Evolutionary conservation across 2,329 filamentous ascomycete species (phyloP).

Genomic region (Botrytis squamosa): DNA sequence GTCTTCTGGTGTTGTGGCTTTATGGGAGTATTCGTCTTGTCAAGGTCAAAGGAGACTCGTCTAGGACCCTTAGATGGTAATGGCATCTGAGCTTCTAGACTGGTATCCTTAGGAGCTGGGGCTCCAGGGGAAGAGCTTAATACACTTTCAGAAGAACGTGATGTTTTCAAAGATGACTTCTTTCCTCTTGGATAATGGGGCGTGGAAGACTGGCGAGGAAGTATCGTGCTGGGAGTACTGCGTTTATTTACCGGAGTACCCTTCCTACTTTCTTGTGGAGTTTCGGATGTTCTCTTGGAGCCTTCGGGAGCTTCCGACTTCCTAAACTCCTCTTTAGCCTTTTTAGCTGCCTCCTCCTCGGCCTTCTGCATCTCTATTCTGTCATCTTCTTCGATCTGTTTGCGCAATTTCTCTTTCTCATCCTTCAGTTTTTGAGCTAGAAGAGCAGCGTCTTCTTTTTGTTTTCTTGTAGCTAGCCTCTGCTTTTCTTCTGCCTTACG

Average conservation of each 20-base stretch:
- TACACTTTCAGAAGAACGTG: slow-evolving; percentile 27
- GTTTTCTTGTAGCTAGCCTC: slow-evolving; percentile 18
- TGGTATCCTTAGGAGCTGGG: slow-evolving; percentile 22
- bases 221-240: slow-evolving; percentile 21
- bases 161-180: slow-evolving; percentile 32
- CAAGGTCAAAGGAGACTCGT: slow-evolving; percentile 29
- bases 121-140: slow-evolving; percentile 31
- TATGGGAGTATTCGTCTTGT: slow-evolving; percentile 20
- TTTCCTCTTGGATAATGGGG: slow-evolving; percentile 32
- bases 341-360: slow-evolving; percentile 20
- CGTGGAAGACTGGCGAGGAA: slow-evolving; percentile 31
- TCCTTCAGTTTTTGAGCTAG: slow-evolving; percentile 25
- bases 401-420: slow-evolving; percentile 26
- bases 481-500: slow-evolving; percentile 25
- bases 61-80: slow-evolving; percentile 24
- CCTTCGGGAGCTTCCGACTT: neutral
- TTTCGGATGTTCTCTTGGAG: neutral
- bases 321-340: slow-evolving; percentile 12
- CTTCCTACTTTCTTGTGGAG: slow-evolving; percentile 7
- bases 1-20: slow-evolving; percentile 10
- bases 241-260: slow-evolving; percentile 22
- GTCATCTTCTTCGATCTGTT: slow-evolving; percentile 26
- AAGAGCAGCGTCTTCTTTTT: slow-evolving; percentile 22
- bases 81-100: slow-evolving; percentile 32
- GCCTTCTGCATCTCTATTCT: slow-evolving; percentile 21